Percentiles rank a stretch among this genome's conserved stretches.
These are phyloP conservation scores for Aspergillus sp. DNA, from an alignment of 2,329 filamentous ascomycete genomes.

Conservation along the genomic window DNA sequence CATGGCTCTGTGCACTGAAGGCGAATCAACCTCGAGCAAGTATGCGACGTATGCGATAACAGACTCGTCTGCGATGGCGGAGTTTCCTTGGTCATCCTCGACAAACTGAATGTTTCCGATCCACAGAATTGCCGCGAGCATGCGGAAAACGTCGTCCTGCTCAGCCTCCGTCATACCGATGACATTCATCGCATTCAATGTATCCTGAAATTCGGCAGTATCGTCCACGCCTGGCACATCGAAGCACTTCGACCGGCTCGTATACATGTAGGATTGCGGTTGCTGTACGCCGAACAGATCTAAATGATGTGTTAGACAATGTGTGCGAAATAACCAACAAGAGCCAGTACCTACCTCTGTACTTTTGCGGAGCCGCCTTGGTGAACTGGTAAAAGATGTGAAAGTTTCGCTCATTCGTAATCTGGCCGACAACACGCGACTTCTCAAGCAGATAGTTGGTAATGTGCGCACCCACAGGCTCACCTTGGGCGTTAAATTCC, in stretches of 20 bases:
- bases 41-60: conserved; percentile 94
- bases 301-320: conserved; percentile 12
- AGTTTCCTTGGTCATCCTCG: conserved; percentile 85
- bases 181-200: conserved; percentile 85
- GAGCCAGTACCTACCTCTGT: conserved; percentile 49
- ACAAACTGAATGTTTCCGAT: conserved; percentile 86
- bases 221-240: conserved; percentile 95
- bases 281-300: conserved; percentile 85
- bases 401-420: conserved; percentile 92
- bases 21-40: conserved; percentile 76
- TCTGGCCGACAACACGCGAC: conserved; percentile 89
- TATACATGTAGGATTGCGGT: conserved; percentile 89
- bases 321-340: conserved; percentile 4
- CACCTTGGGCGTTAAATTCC: conserved; percentile 84
- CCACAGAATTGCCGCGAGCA: conserved; percentile 88
- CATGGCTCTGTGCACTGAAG: conserved; percentile 75
- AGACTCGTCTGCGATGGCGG: conserved; percentile 76
- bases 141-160: conserved; percentile 94
- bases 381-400: conserved; percentile 99
- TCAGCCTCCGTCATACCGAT: conserved; percentile 84
- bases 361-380: conserved; percentile 81
- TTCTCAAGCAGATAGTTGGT: conserved; percentile 98
- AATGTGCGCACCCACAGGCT: conserved; percentile 93
- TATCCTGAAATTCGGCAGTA: conserved; percentile 78
- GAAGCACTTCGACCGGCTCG: conserved; percentile 87